Base-by-base conservation (phyloP, 192 early-diverging fungal species). In the Funneliformis geosporum region DNA sequence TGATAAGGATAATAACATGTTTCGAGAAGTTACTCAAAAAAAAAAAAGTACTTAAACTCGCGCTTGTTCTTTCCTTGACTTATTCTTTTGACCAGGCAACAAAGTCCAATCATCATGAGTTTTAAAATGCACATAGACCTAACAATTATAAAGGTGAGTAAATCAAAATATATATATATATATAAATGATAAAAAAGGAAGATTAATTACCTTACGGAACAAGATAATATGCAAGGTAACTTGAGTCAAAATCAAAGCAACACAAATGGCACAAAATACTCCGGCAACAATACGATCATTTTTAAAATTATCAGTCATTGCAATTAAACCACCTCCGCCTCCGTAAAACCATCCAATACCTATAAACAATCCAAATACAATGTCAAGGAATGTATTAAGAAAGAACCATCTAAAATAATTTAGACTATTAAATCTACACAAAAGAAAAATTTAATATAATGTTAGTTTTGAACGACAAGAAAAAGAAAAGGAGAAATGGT, bases 291-390 rank as follows among this genome's bases (percentile, higher is more conserved):
- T 27, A 8, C 6, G 28, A 11, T 42, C 21, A 16, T 21, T 7
- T 23, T 43, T 1, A 44, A 72, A 72, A 21, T 47, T 72, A 8
- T 72, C 12, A 11, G 46, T 27, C 39, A 72, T 42, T 12, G 28
- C 70, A 14, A 12, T 72, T 72, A 72, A 46, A 46, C 70, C 70
- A 72, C 70, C 70, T 21, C 70, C 70, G 11, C 70, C 70, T 16
- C 70, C 70, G 6, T n/a, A 46, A 42, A 47, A 12, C 2, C 7
- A 72, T 25, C 70, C 70, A 23, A 72, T 27, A 7, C 40, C 42
- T 28, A 72, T 72, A 40, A 72, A 72, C 5, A 72, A 8, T 46
- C 70, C 70, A 72, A 72, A 72, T 11, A 72, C 10, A 21, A 72
- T 72, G n/a, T 72, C 70, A 23, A 72, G n/a, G 8, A 27, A 42